These are phyloP conservation scores for Zopfochytrium polystomum DNA, from an alignment of 371 early-diverging fungal species.

Conservation along the genomic window DNA sequence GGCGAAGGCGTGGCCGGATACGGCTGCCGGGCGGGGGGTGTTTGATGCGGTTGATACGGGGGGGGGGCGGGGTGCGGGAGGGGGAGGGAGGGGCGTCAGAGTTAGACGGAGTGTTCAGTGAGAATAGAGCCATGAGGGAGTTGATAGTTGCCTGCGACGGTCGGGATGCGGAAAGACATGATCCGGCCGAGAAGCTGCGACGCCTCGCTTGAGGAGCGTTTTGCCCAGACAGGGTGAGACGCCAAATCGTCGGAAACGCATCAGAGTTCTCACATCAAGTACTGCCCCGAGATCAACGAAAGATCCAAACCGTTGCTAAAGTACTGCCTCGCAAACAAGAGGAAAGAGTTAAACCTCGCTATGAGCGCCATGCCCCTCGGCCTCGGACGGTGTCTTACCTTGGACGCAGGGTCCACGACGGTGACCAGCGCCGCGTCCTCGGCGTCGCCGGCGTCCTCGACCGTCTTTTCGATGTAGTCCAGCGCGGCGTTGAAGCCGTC, in stretches of 20 bases:
- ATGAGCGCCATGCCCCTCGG: neutral
- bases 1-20: slow-evolving; percentile 74
- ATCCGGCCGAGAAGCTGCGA: too few species aligned
- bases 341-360: neutral
- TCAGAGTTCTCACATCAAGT: too few species aligned
- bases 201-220: too few species aligned
- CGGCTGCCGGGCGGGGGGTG: neutral
- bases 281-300: too few species aligned
- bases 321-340: slow-evolving; percentile 43
- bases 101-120: slow-evolving; percentile 48
- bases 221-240: too few species aligned
- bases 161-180: too few species aligned
- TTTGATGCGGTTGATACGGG: slow-evolving; percentile 55
- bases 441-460: slow-evolving; percentile 27
- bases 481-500: slow-evolving; percentile 56
- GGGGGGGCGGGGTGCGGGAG: slow-evolving; percentile 77
- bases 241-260: too few species aligned
- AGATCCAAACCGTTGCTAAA: too few species aligned
- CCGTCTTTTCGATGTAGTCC: slow-evolving; percentile 56
- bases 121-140: slow-evolving; percentile 78
- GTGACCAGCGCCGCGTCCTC: slow-evolving; percentile 60
- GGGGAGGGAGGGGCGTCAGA: slow-evolving; percentile 58
- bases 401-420: slow-evolving; percentile 15
- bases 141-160: too few species aligned
- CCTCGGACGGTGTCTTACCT: neutral